Evolutionary conservation across 2,329 filamentous ascomycete species (phyloP).

Genomic region (Aureobasidium sp.): DNA sequence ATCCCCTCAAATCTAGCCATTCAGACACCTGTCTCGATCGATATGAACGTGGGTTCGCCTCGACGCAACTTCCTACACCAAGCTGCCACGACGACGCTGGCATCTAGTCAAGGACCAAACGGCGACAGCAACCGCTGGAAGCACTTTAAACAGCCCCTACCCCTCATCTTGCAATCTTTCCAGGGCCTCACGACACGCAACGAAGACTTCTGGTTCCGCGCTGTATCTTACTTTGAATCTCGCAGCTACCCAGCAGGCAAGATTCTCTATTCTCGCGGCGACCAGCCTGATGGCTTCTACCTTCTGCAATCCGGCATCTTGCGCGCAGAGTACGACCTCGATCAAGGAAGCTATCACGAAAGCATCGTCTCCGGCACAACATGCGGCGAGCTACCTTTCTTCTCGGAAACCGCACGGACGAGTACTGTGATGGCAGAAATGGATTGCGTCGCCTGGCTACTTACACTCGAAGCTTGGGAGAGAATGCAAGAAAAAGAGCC

Average conservation of each 20-base stretch:
- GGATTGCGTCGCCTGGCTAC: slow-evolving; percentile 73
- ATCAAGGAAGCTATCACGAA: slow-evolving; percentile 82
- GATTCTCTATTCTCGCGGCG: slow-evolving; percentile 67
- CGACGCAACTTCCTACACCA: slow-evolving; percentile 67
- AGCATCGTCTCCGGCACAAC: slow-evolving; percentile 91
- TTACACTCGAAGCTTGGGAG: slow-evolving; percentile 65
- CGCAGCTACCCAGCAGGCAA: slow-evolving; percentile 60
- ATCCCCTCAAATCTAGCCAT: slow-evolving; percentile 11
- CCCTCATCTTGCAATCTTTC: slow-evolving; percentile 92
- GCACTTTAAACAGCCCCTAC: slow-evolving; percentile 80
- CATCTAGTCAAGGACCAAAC: neutral
- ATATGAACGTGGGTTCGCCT: slow-evolving; percentile 57
- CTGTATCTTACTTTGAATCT: slow-evolving; percentile 64
- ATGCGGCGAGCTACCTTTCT: slow-evolving; percentile 93
- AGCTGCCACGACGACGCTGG: slow-evolving; percentile 66
- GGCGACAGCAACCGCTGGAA: slow-evolving; percentile 53
- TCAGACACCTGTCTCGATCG: slow-evolving; percentile 4
- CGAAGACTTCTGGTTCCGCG: slow-evolving; percentile 91
- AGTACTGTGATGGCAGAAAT: slow-evolving; percentile 78
- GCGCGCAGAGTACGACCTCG: slow-evolving; percentile 80
- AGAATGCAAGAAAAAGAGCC: slow-evolving; percentile 62
- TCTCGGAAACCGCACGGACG: slow-evolving; percentile 79
- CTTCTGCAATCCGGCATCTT: slow-evolving; percentile 83
- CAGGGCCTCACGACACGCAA: slow-evolving; percentile 76
- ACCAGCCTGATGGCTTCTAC: slow-evolving; percentile 76